These are phyloP conservation scores for Penicillium verhagenii DNA, from an alignment of 495 filamentous ascomycete species.

Conservation along the genomic window DNA sequence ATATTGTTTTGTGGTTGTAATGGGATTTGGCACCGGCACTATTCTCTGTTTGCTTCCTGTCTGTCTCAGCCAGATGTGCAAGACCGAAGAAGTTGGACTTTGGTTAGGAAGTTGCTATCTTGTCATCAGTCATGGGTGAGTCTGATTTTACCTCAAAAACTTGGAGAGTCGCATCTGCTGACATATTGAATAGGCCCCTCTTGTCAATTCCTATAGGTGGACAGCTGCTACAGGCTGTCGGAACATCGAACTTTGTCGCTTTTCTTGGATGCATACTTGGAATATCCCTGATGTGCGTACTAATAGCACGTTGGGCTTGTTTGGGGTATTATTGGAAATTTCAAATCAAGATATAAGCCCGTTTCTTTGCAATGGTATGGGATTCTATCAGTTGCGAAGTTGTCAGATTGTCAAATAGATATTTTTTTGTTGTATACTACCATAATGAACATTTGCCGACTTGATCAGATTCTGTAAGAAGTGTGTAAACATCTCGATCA, in stretches of 20 bases:
- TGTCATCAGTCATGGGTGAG: slow-evolving; percentile 54
- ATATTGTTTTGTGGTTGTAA: slow-evolving; percentile 54
- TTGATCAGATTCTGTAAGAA: background rate
- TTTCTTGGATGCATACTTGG: slow-evolving; percentile 6
- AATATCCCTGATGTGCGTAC: background rate
- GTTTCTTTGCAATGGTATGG: background rate
- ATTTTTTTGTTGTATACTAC: slow-evolving; percentile 19
- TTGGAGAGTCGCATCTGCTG: background rate
- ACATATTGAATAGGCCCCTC: background rate
- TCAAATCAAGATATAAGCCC: background rate
- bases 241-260: slow-evolving; percentile 4
- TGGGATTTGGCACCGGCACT: slow-evolving; percentile 58
- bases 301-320: slow-evolving; percentile 10
- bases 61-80: slow-evolving; percentile 56
- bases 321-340: slow-evolving; percentile 9
- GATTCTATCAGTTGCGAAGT: background rate
- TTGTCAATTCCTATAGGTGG: slow-evolving; percentile 10
- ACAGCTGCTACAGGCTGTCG: slow-evolving; percentile 6
- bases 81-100: slow-evolving; percentile 57
- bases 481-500: background rate
- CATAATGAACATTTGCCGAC: background rate
- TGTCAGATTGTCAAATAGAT: background rate
- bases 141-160: background rate
- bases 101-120: slow-evolving; percentile 63
- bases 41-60: slow-evolving; percentile 60